A percentile compares a stretch with the other conserved stretches of the same genome.
These are phyloP conservation scores for Rhodotorula sphaerocarpa DNA, from an alignment of 768 basidiomycete genomes.

Conservation along the genomic window DNA sequence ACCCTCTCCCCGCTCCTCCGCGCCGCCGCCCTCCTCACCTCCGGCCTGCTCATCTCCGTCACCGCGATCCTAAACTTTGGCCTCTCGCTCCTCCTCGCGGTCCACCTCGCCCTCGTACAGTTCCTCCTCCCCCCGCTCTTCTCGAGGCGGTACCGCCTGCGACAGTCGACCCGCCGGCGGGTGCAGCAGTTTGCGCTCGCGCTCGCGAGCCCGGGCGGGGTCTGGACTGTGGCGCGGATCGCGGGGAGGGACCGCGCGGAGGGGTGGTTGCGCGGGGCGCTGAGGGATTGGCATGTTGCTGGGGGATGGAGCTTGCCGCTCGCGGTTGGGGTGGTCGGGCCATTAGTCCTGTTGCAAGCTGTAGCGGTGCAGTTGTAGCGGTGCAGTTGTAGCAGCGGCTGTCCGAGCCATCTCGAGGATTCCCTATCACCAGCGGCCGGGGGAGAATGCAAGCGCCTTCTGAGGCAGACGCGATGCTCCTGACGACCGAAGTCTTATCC, in stretches of 20 bases:
- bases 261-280: slow-evolving; percentile 6
- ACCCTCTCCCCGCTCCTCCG: slow-evolving; percentile 52
- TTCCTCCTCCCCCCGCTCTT: slow-evolving; percentile 37
- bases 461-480: too few species aligned
- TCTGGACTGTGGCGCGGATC: slow-evolving; percentile 50
- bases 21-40: slow-evolving; percentile 67
- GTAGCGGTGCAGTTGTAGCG: slow-evolving; percentile 43
- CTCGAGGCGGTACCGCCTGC: slow-evolving; percentile 43
- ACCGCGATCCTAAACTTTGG: slow-evolving; percentile 87
- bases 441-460: too few species aligned
- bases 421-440: too few species aligned
- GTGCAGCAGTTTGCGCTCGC: slow-evolving; percentile 43
- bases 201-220: slow-evolving; percentile 48
- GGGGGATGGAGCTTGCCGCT: slow-evolving; percentile 72
- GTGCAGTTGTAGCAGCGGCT: too few species aligned
- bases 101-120: slow-evolving; percentile 62
- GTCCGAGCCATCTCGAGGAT: too few species aligned
- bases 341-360: slow-evolving; percentile 44
- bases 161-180: slow-evolving; percentile 54
- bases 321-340: slow-evolving; percentile 46
- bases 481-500: too few species aligned
- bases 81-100: slow-evolving; percentile 63
- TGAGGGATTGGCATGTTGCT: slow-evolving; percentile 63
- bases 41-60: slow-evolving; percentile 77
- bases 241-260: neutral